A percentile compares a stretch with the other conserved stretches of the same genome.
These are phyloP conservation scores for Corylus americana DNA, from an alignment of 306 rosid species.

Conservation along the genomic window DNA sequence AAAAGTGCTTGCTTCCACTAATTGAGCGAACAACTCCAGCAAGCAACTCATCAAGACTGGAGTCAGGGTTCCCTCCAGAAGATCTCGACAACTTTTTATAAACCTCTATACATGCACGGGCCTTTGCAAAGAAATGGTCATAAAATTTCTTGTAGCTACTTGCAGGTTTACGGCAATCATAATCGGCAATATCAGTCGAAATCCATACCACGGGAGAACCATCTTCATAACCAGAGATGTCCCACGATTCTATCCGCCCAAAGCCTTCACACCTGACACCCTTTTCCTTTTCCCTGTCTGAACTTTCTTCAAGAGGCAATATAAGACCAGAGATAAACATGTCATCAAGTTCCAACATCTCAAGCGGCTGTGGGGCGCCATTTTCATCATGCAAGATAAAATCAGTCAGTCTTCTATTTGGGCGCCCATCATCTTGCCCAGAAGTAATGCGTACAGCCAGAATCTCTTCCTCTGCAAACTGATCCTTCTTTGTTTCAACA, in stretches of 20 bases:
- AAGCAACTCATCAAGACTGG: conserved; percentile 80
- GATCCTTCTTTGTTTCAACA: conserved; percentile 59
- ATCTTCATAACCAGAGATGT: conserved; percentile 90
- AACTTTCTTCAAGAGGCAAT: conserved; percentile 58
- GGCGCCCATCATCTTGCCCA: conserved; percentile 53
- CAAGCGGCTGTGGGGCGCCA: conserved; percentile 65
- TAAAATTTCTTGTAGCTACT: conserved; percentile 62
- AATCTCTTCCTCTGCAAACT: conserved; percentile 60
- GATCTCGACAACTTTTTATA: conserved; percentile 66
- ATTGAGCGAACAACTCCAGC: conserved; percentile 81
- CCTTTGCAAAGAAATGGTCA: conserved; percentile 72
- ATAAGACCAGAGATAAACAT: conserved; percentile 71
- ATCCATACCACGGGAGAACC: conserved; percentile 85
- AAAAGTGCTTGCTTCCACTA: conserved; percentile 65
- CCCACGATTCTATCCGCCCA: conserved; percentile 90
- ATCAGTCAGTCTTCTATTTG: conserved; percentile 74
- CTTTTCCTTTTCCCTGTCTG: conserved; percentile 64
- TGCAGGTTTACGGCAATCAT: conserved; percentile 76
- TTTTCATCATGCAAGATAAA: conserved; percentile 69
- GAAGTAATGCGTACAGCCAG: conserved; percentile 65
- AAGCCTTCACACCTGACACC: conserved; percentile 78
- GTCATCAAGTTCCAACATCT: conserved; percentile 77
- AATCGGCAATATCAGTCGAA: conserved; percentile 82
- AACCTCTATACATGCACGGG: conserved; percentile 71
- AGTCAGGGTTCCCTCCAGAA: conserved; percentile 62